Base-by-base conservation (phyloP, 78 protist species). In the Anaeramoeba flamelloides region DNA sequence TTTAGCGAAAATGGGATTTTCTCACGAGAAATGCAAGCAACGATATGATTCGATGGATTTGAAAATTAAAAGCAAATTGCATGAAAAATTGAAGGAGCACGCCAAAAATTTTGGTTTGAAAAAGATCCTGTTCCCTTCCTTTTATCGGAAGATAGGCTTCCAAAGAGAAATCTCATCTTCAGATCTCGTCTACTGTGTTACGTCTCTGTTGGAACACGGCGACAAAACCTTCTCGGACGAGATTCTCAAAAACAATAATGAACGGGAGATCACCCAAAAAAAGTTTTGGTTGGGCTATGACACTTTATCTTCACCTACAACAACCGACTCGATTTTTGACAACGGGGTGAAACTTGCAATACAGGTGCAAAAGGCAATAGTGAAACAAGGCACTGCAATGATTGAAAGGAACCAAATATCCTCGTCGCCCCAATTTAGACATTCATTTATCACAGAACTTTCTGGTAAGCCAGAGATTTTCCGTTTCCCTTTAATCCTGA, bases 251-350 rank as follows among this genome's bases (percentile, higher is more conserved):
- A 38, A 75, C 2, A 38, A 75, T 22, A 2, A 75, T 36, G 77
- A 75, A 38, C 2, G 2, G 2, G 77, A 36, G 26, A 2, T 2
- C 32, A 74, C 86, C n/a, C 86, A 81, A 74, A 80, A 77, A 40
- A 86, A 86, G 26, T 86, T 86, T 80, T 86, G 86, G 86, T 83
- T 75, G 12, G 89, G 87, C 1, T 86, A 86, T 78, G 89, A 86
- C 69, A 69, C 89, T 2, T 40, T 86, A 2, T 84, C 89, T 34
- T 39, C 39, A 12, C 38, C 36, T n/a, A 39, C 37, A 30, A 53
- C 12, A 22, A 26, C 77, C 30, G 26, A 2, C 36, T 17, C 74
- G 0, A 74, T 78, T 81, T 36, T 86, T 2, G 64, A 34, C 26
- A 41, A 40, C 17, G 89, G 89, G 34, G 37, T 86, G 37, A 74